These are phyloP conservation scores for Aeschynomene evenia DNA, from an alignment of 306 rosid species.

Conservation along the genomic window DNA sequence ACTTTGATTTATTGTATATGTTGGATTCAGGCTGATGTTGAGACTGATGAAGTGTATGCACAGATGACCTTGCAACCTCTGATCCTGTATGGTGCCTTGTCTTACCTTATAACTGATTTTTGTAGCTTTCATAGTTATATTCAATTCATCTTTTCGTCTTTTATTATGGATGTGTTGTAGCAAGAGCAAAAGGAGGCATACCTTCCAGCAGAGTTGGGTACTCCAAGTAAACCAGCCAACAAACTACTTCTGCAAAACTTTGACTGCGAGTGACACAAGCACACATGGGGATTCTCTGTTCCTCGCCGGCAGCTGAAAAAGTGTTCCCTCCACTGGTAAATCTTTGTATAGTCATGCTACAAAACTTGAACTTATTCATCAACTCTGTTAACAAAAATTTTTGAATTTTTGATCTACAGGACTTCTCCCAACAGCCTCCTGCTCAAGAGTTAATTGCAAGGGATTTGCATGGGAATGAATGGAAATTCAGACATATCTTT, in stretches of 20 bases:
- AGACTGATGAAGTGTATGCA: constrained; percentile 89
- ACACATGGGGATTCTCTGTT: constrained; percentile 99
- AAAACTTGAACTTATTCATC: neutral
- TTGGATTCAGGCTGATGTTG: constrained; percentile 78
- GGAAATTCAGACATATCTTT: constrained; percentile 98
- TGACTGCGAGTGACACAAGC: constrained; percentile 98
- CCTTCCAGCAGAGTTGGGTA: constrained; percentile 86
- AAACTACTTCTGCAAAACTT: constrained; percentile 89
- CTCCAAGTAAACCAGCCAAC: constrained; percentile 93
- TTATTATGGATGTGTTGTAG: constrained; percentile 44
- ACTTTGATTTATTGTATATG: constrained; percentile 21
- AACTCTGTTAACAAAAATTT: neutral
- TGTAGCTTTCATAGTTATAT: constrained; percentile 1
- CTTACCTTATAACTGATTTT: constrained; percentile 8
- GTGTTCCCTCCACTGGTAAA: constrained; percentile 95
- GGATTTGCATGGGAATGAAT: constrained; percentile 94
- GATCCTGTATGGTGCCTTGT: constrained; percentile 52
- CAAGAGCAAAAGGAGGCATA: constrained; percentile 96
- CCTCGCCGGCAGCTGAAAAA: constrained; percentile 99
- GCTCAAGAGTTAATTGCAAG: constrained; percentile 92
- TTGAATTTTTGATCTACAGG: constrained; percentile 49
- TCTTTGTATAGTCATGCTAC: constrained; percentile 13
- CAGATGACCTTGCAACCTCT: constrained; percentile 97
- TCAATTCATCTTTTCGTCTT: constrained; percentile 7
- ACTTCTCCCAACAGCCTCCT: constrained; percentile 93